Conservation (phyloP, 495 filamentous ascomycete genomes). For the Friedmanniomyces simplex region DNA sequence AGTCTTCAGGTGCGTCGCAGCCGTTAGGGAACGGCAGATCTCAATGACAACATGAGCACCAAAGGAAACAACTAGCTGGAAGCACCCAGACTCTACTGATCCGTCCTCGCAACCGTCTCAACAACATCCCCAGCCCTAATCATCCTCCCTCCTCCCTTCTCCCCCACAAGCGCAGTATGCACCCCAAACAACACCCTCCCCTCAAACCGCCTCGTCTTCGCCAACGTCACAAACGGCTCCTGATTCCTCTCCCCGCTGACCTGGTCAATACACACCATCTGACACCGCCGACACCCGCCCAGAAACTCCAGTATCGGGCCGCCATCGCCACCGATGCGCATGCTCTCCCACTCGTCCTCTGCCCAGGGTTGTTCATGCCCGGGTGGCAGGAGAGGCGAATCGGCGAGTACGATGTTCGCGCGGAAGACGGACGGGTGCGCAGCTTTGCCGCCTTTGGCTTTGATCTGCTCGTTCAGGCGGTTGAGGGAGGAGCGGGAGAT, state of each 20-base stretch:
- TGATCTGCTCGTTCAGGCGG: constrained; percentile 60
- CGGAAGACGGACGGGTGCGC: constrained; percentile 66
- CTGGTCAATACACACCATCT: constrained; percentile 93
- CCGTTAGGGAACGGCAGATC: too few relatives aligned
- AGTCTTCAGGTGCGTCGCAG: too few relatives aligned
- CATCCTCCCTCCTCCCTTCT: constrained; percentile 34
- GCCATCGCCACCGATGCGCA: constrained; percentile 40
- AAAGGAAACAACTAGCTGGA: too few relatives aligned
- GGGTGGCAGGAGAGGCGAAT: constrained; percentile 19
- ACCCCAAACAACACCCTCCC: constrained; percentile 80
- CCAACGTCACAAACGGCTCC: constrained; percentile 80
- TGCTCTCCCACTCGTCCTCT: constrained; percentile 47
- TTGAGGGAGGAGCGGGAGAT: constrained; percentile 74
- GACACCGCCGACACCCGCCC: constrained; percentile 75
- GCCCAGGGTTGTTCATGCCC: constrained; percentile 46
- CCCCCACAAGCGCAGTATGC: constrained; percentile 40
- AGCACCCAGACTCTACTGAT: background rate
- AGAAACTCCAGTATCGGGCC: constrained; percentile 45
- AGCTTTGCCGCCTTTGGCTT: constrained; percentile 43
- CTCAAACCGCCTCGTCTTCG: constrained; percentile 69
- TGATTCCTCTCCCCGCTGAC: constrained; percentile 62
- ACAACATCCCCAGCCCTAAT: constrained; percentile 41
- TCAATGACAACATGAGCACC: too few relatives aligned
- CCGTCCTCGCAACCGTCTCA: background rate
- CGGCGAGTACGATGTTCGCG: constrained; percentile 68